Evolutionary conservation across 192 early-diverging fungal genomes (phyloP), one percentile per base, ranked within the genome.

Genomic region (Coemansia sp.): DNA sequence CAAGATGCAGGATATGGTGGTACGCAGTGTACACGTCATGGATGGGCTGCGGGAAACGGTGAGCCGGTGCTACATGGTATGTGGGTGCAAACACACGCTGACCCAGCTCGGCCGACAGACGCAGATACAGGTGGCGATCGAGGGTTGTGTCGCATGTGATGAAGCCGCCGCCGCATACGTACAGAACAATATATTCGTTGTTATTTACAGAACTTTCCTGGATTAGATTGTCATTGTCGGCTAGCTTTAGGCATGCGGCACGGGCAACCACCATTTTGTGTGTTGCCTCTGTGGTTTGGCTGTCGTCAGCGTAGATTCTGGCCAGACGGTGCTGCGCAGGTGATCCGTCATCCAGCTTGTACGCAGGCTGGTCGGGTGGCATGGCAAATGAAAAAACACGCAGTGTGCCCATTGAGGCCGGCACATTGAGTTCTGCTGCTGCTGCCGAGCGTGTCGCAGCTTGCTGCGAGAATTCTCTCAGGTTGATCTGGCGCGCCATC

Each of bases 11-110:
- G 13, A 73, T 45, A 25, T 60, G 41, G 9, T 19, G 33, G 27
- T 22, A 59, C 1, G 71, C 61, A 5, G 57, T 59, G 39, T 59
- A 73, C 0, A 64, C 65, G 33, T 73, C 71, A 14, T 73, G 64
- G 11, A 67, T n/a, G 0, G 64, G 46, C 19, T 60, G 44, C 2
- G 69, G 69, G n/a, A 61, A 71, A n/a, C 50, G 27, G 37, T 61
- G 41, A 9, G 33, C 13, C 0, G 69, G 69, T 4, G 69, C 62
- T 7, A 61, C 55, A 14, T 30, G 47, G 59, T 71, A 71, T 4
- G 33, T 17, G 2, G 69, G 62, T 38, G 61, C 54, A 64, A 71
- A 71, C n/a, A 65, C 47, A 7, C 69, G 62, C 44, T 48, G 39
- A 0, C 55, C 48, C n/a, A 65, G 46, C 27, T 61, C 62, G 13